A percentile compares a stretch with the other conserved stretches of the same genome.
Conservation (phyloP, 129 eudicot genomes). For the carrot (Daucus carota) region DNA sequence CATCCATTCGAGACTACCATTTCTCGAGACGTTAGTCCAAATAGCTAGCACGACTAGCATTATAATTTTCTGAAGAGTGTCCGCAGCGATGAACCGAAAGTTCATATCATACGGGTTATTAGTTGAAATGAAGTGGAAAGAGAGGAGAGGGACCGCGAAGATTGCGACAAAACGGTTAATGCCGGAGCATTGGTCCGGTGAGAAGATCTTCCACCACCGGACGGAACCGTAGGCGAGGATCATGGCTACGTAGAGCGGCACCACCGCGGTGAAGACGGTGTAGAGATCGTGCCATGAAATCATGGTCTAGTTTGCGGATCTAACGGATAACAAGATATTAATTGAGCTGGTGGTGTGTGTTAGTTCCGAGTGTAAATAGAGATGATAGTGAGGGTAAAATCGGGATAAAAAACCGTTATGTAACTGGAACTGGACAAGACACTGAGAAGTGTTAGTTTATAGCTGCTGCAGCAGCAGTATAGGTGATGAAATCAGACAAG, state of each 20-base stretch:
- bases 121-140: constrained; percentile 74
- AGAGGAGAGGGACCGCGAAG: constrained; percentile 76
- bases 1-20: constrained; percentile 72
- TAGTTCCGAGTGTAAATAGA: neutral
- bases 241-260: constrained; percentile 90
- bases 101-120: constrained; percentile 77
- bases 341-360: neutral
- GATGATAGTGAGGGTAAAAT: constrained; percentile 9
- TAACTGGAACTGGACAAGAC: constrained; percentile 16
- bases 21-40: constrained; percentile 50
- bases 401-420: constrained; percentile 15
- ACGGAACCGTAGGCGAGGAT: constrained; percentile 90
- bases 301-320: constrained; percentile 27
- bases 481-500: neutral
- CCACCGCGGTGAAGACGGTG: constrained; percentile 74
- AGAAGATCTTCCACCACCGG: constrained; percentile 89
- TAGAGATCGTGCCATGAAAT: constrained; percentile 71
- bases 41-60: constrained; percentile 47
- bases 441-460: neutral
- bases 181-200: constrained; percentile 93
- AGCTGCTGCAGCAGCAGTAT: constrained; percentile 14
- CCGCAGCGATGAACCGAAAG: constrained; percentile 78
- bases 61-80: constrained; percentile 64
- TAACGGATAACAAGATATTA: neutral
- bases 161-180: constrained; percentile 83